phyloP scores from a whole-genome alignment of 495 filamentous ascomycete species.

The Lophium mytilinum region DNA sequence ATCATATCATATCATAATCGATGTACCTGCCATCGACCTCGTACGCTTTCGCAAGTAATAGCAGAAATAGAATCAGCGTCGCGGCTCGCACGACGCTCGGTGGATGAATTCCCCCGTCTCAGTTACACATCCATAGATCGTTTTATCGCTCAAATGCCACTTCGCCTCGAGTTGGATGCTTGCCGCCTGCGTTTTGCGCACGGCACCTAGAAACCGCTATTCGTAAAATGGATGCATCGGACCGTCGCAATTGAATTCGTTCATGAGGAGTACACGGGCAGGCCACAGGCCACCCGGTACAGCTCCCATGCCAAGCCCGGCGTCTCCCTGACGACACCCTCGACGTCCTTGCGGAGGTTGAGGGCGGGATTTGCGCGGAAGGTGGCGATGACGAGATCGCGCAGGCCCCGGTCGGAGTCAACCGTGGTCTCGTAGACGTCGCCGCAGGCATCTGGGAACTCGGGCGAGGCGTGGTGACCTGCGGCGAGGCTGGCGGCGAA shows the following conservation, averaged over 20 bases:
- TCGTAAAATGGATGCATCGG: not conserved
- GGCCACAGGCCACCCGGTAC: conserved; percentile 25
- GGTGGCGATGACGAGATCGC: conserved; percentile 33
- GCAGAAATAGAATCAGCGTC: too few species aligned
- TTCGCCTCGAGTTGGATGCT: not conserved
- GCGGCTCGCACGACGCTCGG: too few species aligned
- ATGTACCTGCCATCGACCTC: too few species aligned
- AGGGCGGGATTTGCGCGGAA: conserved; percentile 32
- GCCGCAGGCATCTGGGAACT: conserved; percentile 36
- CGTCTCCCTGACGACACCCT: conserved; percentile 25
- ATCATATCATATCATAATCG: too few species aligned
- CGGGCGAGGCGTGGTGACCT: conserved; percentile 24
- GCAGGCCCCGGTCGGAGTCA: conserved; percentile 35
- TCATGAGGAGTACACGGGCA: conserved; percentile 17
- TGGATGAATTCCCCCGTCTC: too few species aligned
- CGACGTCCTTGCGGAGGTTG: conserved; percentile 29
- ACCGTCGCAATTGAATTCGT: too few species aligned
- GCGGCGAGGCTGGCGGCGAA: conserved; percentile 30
- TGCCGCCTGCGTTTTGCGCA: not conserved
- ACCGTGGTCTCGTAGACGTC: conserved; percentile 38
- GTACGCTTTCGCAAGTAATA: too few species aligned
- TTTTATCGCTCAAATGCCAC: not conserved
- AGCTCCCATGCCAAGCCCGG: conserved; percentile 33
- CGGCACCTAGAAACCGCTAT: not conserved
- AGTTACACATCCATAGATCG: too few species aligned